phyloP scores from a whole-genome alignment of 2,329 filamentous ascomycete species.

The Simplicillium aogashimaense region DNA sequence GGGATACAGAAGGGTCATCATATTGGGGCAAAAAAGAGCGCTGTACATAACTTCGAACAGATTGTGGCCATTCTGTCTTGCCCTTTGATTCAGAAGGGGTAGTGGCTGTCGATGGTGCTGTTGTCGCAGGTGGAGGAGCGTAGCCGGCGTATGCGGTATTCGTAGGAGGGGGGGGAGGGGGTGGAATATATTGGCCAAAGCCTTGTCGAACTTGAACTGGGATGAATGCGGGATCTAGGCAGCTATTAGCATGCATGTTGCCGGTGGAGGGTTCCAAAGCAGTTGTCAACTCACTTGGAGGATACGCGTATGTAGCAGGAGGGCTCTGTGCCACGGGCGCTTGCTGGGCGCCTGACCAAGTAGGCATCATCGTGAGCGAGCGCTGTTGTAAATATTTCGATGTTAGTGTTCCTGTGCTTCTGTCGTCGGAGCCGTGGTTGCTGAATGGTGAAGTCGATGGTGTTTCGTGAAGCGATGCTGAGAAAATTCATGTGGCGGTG shows the following conservation, averaged over 20 bases:
- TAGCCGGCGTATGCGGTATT: too few relatives aligned
- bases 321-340: conserved; percentile 29
- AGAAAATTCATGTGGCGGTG: too few relatives aligned
- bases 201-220: conserved; percentile 53
- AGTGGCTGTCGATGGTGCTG: conserved; percentile 13
- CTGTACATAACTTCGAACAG: conserved; percentile 82
- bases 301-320: conserved; percentile 25
- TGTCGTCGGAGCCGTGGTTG: neutral
- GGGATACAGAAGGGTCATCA: conserved; percentile 49
- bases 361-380: conserved; percentile 15
- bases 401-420: neutral
- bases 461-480: too few relatives aligned
- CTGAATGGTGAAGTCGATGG: too few relatives aligned
- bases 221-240: conserved; percentile 45
- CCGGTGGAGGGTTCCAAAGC: neutral
- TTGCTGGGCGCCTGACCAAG: conserved; percentile 25
- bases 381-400: conserved; percentile 1
- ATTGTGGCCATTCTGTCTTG: conserved; percentile 69
- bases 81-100: conserved; percentile 29
- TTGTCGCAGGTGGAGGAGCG: conserved; percentile 13
- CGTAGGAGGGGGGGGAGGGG: conserved; percentile 21
- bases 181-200: conserved; percentile 36
- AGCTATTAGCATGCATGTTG: conserved; percentile 13
- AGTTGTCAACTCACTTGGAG: conserved; percentile 21
- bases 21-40: conserved; percentile 75